Conservation (phyloP, 108 stramenopile species). For the Chaetoceros tenuissimus region DNA sequence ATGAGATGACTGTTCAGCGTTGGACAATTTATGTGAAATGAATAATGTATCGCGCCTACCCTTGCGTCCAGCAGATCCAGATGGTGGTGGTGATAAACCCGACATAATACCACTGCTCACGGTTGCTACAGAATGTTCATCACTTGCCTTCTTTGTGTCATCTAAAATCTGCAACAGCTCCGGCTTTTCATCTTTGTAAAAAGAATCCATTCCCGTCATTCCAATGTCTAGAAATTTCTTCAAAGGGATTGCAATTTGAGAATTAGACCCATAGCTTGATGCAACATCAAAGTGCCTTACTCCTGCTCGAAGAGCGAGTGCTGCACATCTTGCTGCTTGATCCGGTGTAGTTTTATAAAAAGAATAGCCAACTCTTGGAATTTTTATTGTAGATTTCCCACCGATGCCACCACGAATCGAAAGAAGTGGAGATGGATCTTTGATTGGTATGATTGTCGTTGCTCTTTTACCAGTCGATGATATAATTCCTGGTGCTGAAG, state of each 20-base stretch:
- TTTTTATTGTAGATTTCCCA: slow-evolving; percentile 20
- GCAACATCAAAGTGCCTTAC: slow-evolving; percentile 62
- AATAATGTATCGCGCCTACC: slow-evolving; percentile 39
- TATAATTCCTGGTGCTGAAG: neutral
- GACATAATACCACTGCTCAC: neutral
- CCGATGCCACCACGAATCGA: slow-evolving; percentile 23
- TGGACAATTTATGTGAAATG: slow-evolving; percentile 67
- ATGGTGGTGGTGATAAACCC: slow-evolving; percentile 10
- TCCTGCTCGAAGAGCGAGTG: slow-evolving; percentile 56
- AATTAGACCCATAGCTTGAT: slow-evolving; percentile 44
- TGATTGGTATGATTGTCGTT: slow-evolving; percentile 11
- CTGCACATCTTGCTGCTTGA: slow-evolving; percentile 30
- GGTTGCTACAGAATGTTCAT: slow-evolving; percentile 14
- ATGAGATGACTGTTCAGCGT: slow-evolving; percentile 55
- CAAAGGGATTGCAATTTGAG: slow-evolving; percentile 25
- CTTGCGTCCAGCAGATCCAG: slow-evolving; percentile 16
- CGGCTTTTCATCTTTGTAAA: slow-evolving; percentile 11
- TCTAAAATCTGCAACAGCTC: slow-evolving; percentile 29
- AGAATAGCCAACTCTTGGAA: slow-evolving; percentile 66
- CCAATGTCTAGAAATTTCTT: slow-evolving; percentile 28
- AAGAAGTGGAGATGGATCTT: slow-evolving; percentile 30
- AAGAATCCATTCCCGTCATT: slow-evolving; percentile 8
- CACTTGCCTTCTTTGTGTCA: slow-evolving; percentile 4
- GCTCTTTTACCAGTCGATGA: slow-evolving; percentile 4
- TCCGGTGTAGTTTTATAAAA: slow-evolving; percentile 66